Percentiles rank a stretch among this genome's conserved stretches.
Conservation (phyloP, 1,139 yeast species). For the Spathaspora sp. region DNA sequence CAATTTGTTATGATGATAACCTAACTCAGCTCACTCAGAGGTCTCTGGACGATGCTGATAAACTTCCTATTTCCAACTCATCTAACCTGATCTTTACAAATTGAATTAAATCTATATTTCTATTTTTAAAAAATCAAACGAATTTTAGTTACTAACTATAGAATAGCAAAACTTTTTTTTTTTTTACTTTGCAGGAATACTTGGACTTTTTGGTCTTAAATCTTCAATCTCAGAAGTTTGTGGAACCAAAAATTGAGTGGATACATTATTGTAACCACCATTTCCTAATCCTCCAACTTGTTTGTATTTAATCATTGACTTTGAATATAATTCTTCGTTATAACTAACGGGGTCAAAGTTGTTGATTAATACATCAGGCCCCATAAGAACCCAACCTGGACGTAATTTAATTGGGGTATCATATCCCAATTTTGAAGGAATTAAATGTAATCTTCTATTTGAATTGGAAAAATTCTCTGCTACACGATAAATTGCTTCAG, state of each 20-base stretch:
- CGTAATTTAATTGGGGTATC: constrained; percentile 67
- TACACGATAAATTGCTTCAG: constrained; percentile 72
- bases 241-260: constrained; percentile 52
- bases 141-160: not conserved
- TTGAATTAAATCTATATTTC: not conserved
- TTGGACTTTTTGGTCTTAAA: constrained; percentile 81
- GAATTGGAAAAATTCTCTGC: constrained; percentile 91
- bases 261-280: constrained; percentile 5
- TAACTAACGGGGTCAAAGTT: constrained; percentile 52
- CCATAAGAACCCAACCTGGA: constrained; percentile 88
- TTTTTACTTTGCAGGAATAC: constrained; percentile 10
- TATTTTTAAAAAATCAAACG: not conserved
- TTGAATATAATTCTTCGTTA: constrained; percentile 31
- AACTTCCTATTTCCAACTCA: constrained; percentile 46
- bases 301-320: constrained; percentile 33
- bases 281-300: constrained; percentile 12
- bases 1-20: constrained; percentile 40
- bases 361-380: constrained; percentile 77
- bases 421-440: constrained; percentile 68
- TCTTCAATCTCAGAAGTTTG: constrained; percentile 71
- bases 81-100: constrained; percentile 23
- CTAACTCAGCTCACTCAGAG: constrained; percentile 59
- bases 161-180: not conserved
- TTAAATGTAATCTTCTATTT: constrained; percentile 76
- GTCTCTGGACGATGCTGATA: constrained; percentile 48